Percentiles rank a stretch among this genome's conserved stretches.
These are phyloP conservation scores for barley (Hordeum vulgare) DNA, from an alignment of 176 grass and related monocot genomes.

Conservation along the genomic window DNA sequence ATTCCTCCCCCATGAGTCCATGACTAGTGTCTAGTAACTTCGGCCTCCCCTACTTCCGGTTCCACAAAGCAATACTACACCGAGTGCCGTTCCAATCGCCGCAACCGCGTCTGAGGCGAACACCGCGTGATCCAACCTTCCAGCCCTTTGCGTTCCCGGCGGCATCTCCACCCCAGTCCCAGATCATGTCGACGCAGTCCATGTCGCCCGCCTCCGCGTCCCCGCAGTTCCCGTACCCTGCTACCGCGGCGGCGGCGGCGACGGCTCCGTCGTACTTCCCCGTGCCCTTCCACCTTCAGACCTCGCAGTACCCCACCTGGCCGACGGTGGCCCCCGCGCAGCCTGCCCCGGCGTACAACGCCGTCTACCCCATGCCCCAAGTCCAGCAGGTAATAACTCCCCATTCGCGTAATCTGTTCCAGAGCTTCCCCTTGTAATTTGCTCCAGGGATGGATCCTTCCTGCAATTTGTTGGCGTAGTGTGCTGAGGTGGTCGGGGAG, in stretches of 20 bases:
- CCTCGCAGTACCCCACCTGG: slow-evolving; percentile 22
- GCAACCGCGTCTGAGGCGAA: background rate
- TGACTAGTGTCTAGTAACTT: too few species aligned
- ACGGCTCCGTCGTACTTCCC: slow-evolving; percentile 47
- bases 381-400: slow-evolving; percentile 46
- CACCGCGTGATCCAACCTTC: background rate
- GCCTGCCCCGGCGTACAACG: slow-evolving; percentile 15
- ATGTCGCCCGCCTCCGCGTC: slow-evolving; percentile 23
- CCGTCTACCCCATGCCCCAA: slow-evolving; percentile 35
- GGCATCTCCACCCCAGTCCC: background rate
- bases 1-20: too few species aligned
- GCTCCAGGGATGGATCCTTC: background rate
- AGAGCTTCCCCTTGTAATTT: background rate
- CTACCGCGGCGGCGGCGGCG: background rate
- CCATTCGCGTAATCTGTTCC: background rate
- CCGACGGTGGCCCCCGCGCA: background rate
- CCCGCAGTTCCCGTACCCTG: slow-evolving; percentile 35
- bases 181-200: slow-evolving; percentile 45
- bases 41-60: too few species aligned
- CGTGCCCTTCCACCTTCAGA: slow-evolving; percentile 65
- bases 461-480: background rate
- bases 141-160: background rate
- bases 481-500: background rate
- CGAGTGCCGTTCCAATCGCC: background rate
- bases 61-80: background rate